Evolutionary conservation across 2,329 filamentous ascomycete species (phyloP).

Genomic region (Colletotrichum liriopes): DNA sequence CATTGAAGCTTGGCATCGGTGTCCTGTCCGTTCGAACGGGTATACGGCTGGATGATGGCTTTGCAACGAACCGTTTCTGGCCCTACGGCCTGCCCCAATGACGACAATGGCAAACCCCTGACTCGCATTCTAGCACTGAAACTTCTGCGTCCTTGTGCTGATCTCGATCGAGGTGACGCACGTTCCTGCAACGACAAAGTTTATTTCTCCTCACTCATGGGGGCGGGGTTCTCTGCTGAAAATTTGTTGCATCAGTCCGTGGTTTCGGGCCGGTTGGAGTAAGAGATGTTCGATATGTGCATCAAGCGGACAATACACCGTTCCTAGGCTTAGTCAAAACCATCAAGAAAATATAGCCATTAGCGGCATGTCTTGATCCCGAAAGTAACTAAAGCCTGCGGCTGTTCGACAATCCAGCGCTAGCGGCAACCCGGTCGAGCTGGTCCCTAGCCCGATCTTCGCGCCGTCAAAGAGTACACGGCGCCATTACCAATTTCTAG

Average conservation of each 20-base stretch:
- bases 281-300: neutral
- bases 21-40: neutral
- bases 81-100: slow-evolving; percentile 4
- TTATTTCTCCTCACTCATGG: neutral
- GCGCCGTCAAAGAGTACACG: slow-evolving; percentile 2
- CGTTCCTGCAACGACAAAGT: slow-evolving; percentile 24
- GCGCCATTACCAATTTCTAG: slow-evolving; percentile 17
- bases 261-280: slow-evolving; percentile 7
- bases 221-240: neutral
- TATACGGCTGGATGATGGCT: slow-evolving; percentile 3
- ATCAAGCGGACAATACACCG: slow-evolving; percentile 7
- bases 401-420: neutral
- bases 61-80: slow-evolving; percentile 25
- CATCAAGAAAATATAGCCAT: neutral
- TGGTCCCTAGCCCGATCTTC: slow-evolving; percentile 9
- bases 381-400: neutral
- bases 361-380: neutral
- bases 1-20: slow-evolving; percentile 9
- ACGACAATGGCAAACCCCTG: slow-evolving; percentile 24
- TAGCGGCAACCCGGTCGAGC: slow-evolving; percentile 4
- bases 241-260: neutral
- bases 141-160: slow-evolving; percentile 24
- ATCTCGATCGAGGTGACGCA: slow-evolving; percentile 37
- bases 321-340: neutral
- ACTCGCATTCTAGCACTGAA: slow-evolving; percentile 15